Conservation (phyloP, 306 rosid genomes). For the Macrotyloma uniflorum region DNA sequence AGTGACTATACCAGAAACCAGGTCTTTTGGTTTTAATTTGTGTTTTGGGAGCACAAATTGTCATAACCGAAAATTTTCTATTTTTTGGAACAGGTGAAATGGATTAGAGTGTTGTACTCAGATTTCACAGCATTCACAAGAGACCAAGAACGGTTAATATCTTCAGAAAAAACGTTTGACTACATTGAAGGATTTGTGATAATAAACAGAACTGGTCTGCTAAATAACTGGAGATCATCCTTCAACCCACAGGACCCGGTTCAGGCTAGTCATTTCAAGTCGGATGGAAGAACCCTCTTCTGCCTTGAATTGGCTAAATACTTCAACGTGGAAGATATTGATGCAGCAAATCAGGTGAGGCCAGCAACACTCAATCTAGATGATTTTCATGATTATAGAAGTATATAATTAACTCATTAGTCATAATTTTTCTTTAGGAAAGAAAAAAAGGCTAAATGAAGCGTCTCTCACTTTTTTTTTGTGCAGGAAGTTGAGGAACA, state of each 20-base stretch:
- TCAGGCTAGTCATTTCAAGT: conserved; percentile 86
- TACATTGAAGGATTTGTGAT: conserved; percentile 93
- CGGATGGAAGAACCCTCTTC: conserved; percentile 85
- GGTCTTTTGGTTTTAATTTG: background rate
- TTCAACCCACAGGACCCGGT: conserved; percentile 87
- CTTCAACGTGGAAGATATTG: conserved; percentile 51
- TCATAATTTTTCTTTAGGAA: background rate
- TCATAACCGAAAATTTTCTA: background rate
- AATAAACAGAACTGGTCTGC: conserved; percentile 85
- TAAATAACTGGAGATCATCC: conserved; percentile 95
- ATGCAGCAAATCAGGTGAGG: conserved; percentile 63
- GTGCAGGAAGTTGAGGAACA: conserved; percentile 72
- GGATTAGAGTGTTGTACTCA: conserved; percentile 70
- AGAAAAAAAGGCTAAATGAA: background rate
- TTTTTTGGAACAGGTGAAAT: conserved; percentile 46
- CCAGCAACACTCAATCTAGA: conserved; percentile 13
- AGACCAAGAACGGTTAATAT: conserved; percentile 85
- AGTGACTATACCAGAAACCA: conserved; percentile 28
- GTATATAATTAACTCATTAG: background rate
- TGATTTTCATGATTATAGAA: conserved; percentile 5
- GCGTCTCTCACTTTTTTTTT: conserved; percentile 1
- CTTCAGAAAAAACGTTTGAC: conserved; percentile 63
- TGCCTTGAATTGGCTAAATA: conserved; percentile 92
- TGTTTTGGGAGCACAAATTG: background rate
- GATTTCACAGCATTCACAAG: conserved; percentile 58